Evolutionary conservation across 495 filamentous ascomycete genomes (phyloP), one percentile per base, ranked within the genome.

Genomic region (Trichocladium uniseriatum): DNA sequence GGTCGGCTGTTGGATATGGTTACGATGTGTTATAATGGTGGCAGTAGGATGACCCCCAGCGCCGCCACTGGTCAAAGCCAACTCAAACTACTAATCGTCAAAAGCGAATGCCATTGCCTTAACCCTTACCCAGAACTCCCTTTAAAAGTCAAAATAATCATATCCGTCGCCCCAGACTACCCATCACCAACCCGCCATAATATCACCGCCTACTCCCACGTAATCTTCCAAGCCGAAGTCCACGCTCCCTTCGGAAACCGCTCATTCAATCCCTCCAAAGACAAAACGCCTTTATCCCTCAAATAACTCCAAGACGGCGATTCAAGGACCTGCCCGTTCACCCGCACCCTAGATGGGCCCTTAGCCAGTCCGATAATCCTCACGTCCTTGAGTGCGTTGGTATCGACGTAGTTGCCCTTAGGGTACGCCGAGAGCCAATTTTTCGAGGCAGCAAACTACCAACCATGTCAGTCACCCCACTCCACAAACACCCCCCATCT

Each of bases 291-390:
- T 22, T 19, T 57, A n/a, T 57, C 51, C 2, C 20, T 21, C 2
- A 81, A 65, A 46, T 79, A 82, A 10, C 54, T 52, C 63, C 82
- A 79, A 5, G 59, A 57, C 27, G 50, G 59, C 4, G 38, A 41
- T 0, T 65, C 59, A 4, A 83, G 55, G 9, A 37, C 43, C 43
- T 64, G 50, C 0, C 74, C 75, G 49, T 83, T 81, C 4, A 85
- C 49, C 19, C 55, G 67, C 1, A 88, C 72, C 16, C 62, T 56
- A 9, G 52, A 58, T 1, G 76, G 69, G 16, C 61, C 43, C 10
- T 57, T 51, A 9, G 61, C 28, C 2, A 86, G 69, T n/a, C 86
- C 86, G 51, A 88, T 43, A 34, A 90, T 61, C 0, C 82, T 87
- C 40, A 87, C 72, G 49, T 82, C 83, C 0, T 71, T 76, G 5